These are phyloP conservation scores for Forsythia viridissima DNA, from an alignment of 257 asterid species.

Conservation along the genomic window DNA sequence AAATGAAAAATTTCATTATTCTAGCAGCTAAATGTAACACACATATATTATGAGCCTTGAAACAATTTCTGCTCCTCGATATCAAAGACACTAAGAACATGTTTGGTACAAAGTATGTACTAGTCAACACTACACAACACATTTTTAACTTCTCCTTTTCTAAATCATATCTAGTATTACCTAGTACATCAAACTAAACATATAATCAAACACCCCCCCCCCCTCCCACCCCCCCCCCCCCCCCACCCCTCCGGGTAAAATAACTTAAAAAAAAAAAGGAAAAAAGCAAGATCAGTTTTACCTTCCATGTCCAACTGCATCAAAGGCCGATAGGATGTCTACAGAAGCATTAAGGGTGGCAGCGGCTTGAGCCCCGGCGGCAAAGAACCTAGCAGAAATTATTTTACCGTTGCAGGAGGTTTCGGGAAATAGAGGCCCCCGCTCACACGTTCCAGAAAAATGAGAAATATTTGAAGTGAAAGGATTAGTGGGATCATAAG, in stretches of 20 bases:
- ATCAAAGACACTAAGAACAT: not conserved
- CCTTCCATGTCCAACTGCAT: conserved; percentile 95
- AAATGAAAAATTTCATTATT: not conserved
- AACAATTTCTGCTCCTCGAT: not conserved
- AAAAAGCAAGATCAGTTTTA: conserved; percentile 1
- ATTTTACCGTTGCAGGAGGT: conserved; percentile 81
- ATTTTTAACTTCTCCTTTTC: too few relatives aligned
- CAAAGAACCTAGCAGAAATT: conserved; percentile 74
- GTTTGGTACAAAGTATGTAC: not conserved
- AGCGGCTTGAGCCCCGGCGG: conserved; percentile 66
- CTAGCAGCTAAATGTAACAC: not conserved
- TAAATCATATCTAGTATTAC: too few relatives aligned
- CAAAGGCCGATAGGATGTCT: conserved; percentile 76
- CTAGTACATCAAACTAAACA: too few relatives aligned
- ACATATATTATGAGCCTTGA: not conserved
- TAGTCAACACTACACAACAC: too few relatives aligned
- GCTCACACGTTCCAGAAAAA: conserved; percentile 73
- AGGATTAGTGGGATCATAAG: conserved; percentile 54
- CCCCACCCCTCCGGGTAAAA: too few relatives aligned
- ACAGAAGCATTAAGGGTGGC: conserved; percentile 51
- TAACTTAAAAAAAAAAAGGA: not conserved
- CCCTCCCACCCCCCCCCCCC: too few relatives aligned
- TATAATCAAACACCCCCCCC: too few relatives aligned
- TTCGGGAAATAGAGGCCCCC: conserved; percentile 67
- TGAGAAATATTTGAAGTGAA: conserved; percentile 38